Evolutionary conservation across 140 eudicot species (phyloP), one percentile per base, ranked within the genome.

Genomic region (Artemisia princeps): DNA sequence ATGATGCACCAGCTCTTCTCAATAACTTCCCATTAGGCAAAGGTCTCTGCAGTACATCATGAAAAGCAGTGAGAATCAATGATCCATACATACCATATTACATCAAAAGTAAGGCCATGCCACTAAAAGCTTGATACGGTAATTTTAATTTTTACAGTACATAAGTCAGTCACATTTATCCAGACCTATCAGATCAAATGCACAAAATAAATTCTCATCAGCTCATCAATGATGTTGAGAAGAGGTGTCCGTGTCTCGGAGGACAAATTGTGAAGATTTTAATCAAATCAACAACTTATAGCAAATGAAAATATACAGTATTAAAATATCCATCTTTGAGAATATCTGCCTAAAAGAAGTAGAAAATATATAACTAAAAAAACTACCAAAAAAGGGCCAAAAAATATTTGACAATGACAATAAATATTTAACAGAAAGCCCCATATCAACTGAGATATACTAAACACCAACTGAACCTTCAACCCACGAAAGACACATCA

Each of bases 1-100:
- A 70, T 17, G 88, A 71, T 74, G 81, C 72, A 77, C 83, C 88
- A 49, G 56, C 76, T 70, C 94, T 81, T 84, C 86, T 84, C 45
- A 75, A 61, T 72, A 80, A 40, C 56, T 87, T 87, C 66, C 87
- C 94, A 72, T 82, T 80, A 74, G 81, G 60, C 62, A 79, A 51
- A 3, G 84, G 66, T 78, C 87, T 85, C 96, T 88, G 80, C 23
- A 74, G 77, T 71, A 51, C 11, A 67, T 44, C 55, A 62, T 33
- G 46, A n/a, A 48, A 64, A 49, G 69, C 37, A 56, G 53, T 55
- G 22, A 70, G 62, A 10, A 46, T 64, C 75, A 28, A 16, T 42
- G 44, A 37, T 37, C 44, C 44, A 37, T 37, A 48, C 1, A 48
- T 48, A 48, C 53, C 33, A 37, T 24, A 44, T 44, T 23, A 70